phyloP scores from a whole-genome alignment of 129 eudicot species.

The Flaveria sonorensis region DNA sequence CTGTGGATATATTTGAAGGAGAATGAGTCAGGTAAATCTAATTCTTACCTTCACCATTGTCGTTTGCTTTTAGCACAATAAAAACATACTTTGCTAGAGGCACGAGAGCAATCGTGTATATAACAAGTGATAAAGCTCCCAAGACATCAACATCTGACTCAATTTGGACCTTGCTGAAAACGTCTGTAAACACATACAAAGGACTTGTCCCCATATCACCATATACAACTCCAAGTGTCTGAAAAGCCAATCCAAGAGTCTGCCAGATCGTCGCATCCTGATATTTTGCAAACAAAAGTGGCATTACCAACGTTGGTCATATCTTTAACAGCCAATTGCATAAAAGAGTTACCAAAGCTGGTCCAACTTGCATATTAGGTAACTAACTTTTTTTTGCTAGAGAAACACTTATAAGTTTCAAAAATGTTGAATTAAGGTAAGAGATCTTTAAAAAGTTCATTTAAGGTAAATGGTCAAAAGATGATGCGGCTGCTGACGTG shows the following conservation, averaged over 20 bases:
- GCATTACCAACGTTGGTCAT: background rate
- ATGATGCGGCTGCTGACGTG: background rate
- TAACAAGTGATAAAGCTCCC: slow-evolving; percentile 81
- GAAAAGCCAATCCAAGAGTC: slow-evolving; percentile 82
- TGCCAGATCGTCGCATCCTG: slow-evolving; percentile 80
- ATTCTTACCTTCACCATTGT: slow-evolving; percentile 84
- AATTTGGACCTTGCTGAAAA: slow-evolving; percentile 84
- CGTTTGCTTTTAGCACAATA: slow-evolving; percentile 91
- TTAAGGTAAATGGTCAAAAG: background rate
- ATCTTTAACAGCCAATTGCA: background rate
- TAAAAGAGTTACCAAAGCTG: background rate
- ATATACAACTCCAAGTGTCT: slow-evolving; percentile 96
- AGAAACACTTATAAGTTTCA: background rate
- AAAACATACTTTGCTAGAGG: slow-evolving; percentile 86
- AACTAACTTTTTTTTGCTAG: background rate
- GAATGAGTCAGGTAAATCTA: slow-evolving; percentile 7
- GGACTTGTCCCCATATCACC: slow-evolving; percentile 99
- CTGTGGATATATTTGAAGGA: background rate
- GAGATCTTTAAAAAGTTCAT: background rate
- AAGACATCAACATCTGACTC: slow-evolving; percentile 77
- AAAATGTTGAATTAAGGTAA: background rate
- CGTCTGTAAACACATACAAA: slow-evolving; percentile 83
- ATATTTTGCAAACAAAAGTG: slow-evolving; percentile 2
- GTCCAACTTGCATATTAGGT: background rate
- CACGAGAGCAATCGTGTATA: slow-evolving; percentile 91